These are phyloP conservation scores for Aspergillus caelatus DNA, from an alignment of 2,329 filamentous ascomycete species.

Conservation along the genomic window DNA sequence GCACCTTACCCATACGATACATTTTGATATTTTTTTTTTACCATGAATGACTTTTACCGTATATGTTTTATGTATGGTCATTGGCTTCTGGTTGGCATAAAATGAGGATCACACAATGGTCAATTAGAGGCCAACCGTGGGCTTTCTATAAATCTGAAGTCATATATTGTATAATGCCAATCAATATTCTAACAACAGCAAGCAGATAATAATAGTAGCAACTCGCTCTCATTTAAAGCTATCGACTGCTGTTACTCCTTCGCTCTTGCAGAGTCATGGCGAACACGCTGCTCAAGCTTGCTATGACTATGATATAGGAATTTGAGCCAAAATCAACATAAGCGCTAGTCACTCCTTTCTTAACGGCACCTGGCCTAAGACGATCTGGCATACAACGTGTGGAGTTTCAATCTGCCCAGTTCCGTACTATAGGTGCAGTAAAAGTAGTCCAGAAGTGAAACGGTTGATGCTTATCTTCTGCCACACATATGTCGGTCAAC, in stretches of 20 bases:
- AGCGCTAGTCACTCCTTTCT: neutral
- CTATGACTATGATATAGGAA: neutral
- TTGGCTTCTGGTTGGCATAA: no score
- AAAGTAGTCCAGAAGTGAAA: neutral
- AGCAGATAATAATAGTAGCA: neutral
- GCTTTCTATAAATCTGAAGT: neutral
- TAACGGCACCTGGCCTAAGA: neutral
- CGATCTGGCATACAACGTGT: neutral
- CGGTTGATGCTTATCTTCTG: neutral
- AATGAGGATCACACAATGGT: no score
- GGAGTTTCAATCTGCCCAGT: neutral
- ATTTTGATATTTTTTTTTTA: no score
- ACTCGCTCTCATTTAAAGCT: neutral
- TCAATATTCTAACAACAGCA: neutral
- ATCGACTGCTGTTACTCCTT: neutral
- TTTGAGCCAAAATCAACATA: neutral
- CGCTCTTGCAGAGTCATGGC: neutral
- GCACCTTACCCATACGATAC: no score
- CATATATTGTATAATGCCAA: neutral
- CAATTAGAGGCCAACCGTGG: neutral
- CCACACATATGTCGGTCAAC: neutral
- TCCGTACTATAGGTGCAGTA: neutral
- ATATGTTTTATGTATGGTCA: no score
- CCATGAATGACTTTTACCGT: no score
- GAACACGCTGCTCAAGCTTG: neutral